These are phyloP conservation scores for Colletotrichum sp. DNA, from an alignment of 2,329 filamentous ascomycete genomes.

Conservation along the genomic window DNA sequence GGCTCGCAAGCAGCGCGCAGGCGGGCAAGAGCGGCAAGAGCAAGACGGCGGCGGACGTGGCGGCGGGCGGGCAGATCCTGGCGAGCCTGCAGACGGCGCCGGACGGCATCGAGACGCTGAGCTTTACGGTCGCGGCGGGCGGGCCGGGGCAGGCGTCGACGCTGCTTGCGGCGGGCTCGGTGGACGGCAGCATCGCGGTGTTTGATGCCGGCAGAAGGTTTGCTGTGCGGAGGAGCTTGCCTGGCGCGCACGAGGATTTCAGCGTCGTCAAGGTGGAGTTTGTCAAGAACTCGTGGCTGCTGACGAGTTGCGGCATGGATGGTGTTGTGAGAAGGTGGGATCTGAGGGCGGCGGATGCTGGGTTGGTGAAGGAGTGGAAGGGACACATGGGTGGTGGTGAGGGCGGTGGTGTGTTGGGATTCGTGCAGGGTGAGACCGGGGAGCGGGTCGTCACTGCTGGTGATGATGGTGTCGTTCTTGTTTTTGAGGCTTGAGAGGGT, in stretches of 20 bases:
- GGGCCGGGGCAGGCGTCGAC: conserved; percentile 43
- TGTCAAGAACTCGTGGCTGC: conserved; percentile 68
- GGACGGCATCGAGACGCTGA: conserved; percentile 77
- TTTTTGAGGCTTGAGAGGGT: conserved; percentile 62
- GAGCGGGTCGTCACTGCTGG: conserved; percentile 85
- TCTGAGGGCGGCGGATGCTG: conserved; percentile 65
- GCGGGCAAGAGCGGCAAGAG: conserved; percentile 28
- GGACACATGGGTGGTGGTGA: conserved; percentile 87
- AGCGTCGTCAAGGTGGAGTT: conserved; percentile 95
- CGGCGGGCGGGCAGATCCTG: conserved; percentile 67
- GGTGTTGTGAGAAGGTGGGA: conserved; percentile 93
- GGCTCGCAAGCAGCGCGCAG: conserved; percentile 44
- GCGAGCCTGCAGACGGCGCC: conserved; percentile 82
- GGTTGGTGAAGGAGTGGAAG: conserved; percentile 85
- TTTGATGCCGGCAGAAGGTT: conserved; percentile 89
- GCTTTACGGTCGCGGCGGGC: conserved; percentile 52
- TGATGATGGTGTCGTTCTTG: conserved; percentile 77
- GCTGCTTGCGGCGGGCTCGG: conserved; percentile 69
- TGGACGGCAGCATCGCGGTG: conserved; percentile 80
- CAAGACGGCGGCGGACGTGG: conserved; percentile 42
- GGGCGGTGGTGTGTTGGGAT: conserved; percentile 87
- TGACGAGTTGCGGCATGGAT: conserved; percentile 92
- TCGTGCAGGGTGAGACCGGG: conserved; percentile 81
- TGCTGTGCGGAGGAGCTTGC: conserved; percentile 82
- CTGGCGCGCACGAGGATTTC: conserved; percentile 84